Percentiles rank a stretch among this genome's conserved stretches.
These are phyloP conservation scores for Yamadazyma diddensiae DNA, from an alignment of 1,139 yeast species.

Conservation along the genomic window DNA sequence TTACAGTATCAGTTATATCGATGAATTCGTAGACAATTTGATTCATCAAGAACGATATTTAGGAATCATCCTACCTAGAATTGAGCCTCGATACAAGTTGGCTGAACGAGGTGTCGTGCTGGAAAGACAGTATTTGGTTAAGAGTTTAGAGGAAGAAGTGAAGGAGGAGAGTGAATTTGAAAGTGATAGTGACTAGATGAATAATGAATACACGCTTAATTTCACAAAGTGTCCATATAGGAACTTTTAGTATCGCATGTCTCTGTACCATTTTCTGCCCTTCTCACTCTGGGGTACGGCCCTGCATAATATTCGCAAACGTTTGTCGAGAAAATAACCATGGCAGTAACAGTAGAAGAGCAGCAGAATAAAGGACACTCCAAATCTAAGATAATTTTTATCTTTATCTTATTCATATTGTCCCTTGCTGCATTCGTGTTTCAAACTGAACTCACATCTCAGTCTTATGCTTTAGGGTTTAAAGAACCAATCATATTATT, in stretches of 20 bases:
- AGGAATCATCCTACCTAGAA: constrained; percentile 60
- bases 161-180: constrained; percentile 3
- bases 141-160: constrained; percentile 5
- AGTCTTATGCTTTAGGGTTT: constrained; percentile 58
- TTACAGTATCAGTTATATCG: constrained; percentile 47
- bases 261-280: too few relatives aligned
- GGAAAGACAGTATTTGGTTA: constrained; percentile 32
- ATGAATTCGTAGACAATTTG: constrained; percentile 57
- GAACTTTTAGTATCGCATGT: too few relatives aligned
- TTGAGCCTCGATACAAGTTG: constrained; percentile 36
- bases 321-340: constrained; percentile 3
- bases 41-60: constrained; percentile 49
- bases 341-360: constrained; percentile 16
- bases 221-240: too few relatives aligned
- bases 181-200: constrained; percentile 15
- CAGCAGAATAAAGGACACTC: constrained; percentile 15
- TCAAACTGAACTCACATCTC: constrained; percentile 81
- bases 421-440: constrained; percentile 66
- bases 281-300: too few relatives aligned
- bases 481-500: constrained; percentile 69
- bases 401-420: constrained; percentile 54
- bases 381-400: constrained; percentile 46
- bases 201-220: too few relatives aligned
- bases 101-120: constrained; percentile 39
- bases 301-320: too few relatives aligned